Evolutionary conservation across 1,284 basidiomycete genomes (phyloP), one percentile per base, ranked within the genome.

Genomic region (Phaffia rhodozyma): DNA sequence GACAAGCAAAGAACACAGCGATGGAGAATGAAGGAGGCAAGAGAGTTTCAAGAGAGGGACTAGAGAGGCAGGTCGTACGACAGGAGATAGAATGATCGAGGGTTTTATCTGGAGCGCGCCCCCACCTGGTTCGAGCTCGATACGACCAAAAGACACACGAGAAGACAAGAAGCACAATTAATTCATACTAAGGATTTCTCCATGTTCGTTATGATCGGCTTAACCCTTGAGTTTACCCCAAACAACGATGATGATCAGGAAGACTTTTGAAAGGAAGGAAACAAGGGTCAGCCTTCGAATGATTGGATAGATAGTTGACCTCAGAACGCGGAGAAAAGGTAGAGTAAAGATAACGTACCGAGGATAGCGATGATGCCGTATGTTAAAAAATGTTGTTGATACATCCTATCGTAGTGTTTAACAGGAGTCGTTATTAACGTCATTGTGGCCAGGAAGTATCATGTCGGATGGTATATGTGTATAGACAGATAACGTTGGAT

Each of bases 341-440:
- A 29, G 49, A 48, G n/a, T 13, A 23, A 43, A 11, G 29, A 16
- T 21, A 18, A 25, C 55, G 54, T 20, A 64, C 63, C 63, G 16
- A 77, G 71, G 29, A 77, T 71, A 48, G 70, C 73, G 56, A 77
- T 77, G 67, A 77, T 77, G 4, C 70, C 75, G 23, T 69, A 75
- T 6, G 76, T 76, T 62, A 77, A 68, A 66, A 77, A 75, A 61
- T 73, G 74, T 66, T 77, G 76, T 67, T 77, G 76, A 66, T 77
- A 76, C 75, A 76, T 76, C 68, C 76, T 77, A 66, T 18, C 49
- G 38, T 5, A 9, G 29, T 43, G 13, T 43, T 43, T 43, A 5
- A 43, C 38, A 43, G 38, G 2, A 11, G 13, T 16, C 38, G 9
- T 9, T 16, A 16, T 27, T 27, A 20, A 13, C 52, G 30, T 13